Conservation (phyloP, 805 yeast genomes). For the Candida saitoana region DNA sequence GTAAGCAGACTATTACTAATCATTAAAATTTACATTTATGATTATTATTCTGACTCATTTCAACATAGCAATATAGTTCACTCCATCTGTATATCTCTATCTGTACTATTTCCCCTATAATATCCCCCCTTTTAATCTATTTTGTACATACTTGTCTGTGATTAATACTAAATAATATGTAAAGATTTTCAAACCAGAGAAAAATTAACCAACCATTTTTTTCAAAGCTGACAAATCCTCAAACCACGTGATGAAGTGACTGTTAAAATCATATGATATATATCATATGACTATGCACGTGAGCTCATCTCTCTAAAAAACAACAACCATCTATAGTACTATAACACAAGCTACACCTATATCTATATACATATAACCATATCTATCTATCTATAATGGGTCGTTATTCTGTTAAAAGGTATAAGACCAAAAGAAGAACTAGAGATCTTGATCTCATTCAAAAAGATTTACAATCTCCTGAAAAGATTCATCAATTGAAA, state of each 20-base stretch:
- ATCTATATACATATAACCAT: not conserved
- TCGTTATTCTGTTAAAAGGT: conserved; percentile 78
- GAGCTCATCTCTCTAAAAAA: conserved; percentile 10
- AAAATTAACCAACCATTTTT: not conserved
- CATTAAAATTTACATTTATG: too few species aligned
- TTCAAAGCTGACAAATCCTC: not conserved
- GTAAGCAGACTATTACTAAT: not conserved
- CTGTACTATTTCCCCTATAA: too few species aligned
- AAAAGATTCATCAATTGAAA: conserved; percentile 59
- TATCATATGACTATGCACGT: not conserved
- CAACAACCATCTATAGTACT: too few species aligned
- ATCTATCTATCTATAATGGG: conserved; percentile 77
- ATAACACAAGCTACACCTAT: too few species aligned
- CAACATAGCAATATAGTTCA: too few species aligned
- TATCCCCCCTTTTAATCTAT: not conserved
- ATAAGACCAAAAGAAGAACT: conserved; percentile 84
- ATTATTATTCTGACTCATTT: too few species aligned
- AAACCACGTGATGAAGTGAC: not conserved
- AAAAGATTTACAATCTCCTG: conserved; percentile 63
- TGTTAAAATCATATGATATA: not conserved
- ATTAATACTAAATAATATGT: not conserved
- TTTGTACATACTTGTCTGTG: conserved; percentile 1
- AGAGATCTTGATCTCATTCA: conserved; percentile 81
- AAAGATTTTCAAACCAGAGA: not conserved
- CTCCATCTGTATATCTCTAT: too few species aligned